Base-by-base conservation (phyloP, 2,329 filamentous ascomycete species). In the Aspergillus spinulosporus region DNA sequence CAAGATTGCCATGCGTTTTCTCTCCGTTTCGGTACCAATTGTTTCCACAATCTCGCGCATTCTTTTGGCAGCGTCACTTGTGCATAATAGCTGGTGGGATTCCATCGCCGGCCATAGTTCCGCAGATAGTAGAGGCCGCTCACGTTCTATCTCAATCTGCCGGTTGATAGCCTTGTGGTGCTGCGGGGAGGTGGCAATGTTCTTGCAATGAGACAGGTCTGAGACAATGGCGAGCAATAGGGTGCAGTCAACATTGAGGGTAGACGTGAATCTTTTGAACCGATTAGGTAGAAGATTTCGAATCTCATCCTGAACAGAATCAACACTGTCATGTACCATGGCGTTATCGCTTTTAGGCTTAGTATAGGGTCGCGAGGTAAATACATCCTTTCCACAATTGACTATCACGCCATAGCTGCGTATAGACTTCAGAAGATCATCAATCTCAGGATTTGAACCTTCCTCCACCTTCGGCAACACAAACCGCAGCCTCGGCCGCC, bases 151-250 rank as follows among this genome's bases (percentile, higher is more conserved):
- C 56, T 84, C 79, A 57, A 90, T 83, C 66, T 90, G 87, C 11
- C 81, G 79, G 49, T 82, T 74, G 49, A 90, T 84, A 43, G 84
- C 83, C 21, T 73, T 76, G 62, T 87, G 85, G 63, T 82, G 79
- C 69, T 75, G 78, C n/a, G 80, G 77, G 34, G 80, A 74, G 45
- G 79, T 75, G 2, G 72, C 64, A 51, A 74, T 73, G 37, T 66
- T 63, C 54, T 71, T 66, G 34, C 74, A 73, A 67, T 92, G 87
- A 1, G 86, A 88, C 28, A 92, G 84, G 64, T 92, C 89, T 0
- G 88, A 90, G 1, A 88, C 82, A 2, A 92, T 76, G 3, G 88
- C 88, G 4, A 92, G 80, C 4, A 92, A 79, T 46, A 90, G 83
- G 1, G 88, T 90, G 62, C 77, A 78, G 59, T 82, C 78, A 47